phyloP scores from a whole-genome alignment of 805 yeast genomes.

The Metschnikowia vanudenii region DNA sequence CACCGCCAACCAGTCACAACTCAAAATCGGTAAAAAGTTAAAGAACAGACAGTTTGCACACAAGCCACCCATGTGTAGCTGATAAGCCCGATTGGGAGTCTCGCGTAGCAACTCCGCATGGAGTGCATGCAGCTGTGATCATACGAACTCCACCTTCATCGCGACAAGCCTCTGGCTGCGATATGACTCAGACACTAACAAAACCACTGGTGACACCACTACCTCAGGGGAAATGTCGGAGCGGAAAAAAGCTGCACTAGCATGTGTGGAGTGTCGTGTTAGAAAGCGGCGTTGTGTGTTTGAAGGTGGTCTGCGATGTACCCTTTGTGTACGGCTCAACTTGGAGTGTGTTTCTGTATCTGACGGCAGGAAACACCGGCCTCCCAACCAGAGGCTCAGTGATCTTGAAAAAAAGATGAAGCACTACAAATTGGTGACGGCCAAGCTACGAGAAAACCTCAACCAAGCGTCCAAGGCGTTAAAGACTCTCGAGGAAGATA shows the following conservation, averaged over 20 bases:
- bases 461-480: slow-evolving; percentile 1
- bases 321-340: slow-evolving; percentile 7
- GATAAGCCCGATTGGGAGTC: no score
- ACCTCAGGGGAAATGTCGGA: no score
- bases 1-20: no score
- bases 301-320: slow-evolving; percentile 5
- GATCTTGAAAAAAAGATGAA: slow-evolving; percentile 8
- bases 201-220: no score
- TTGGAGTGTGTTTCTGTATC: slow-evolving; percentile 8
- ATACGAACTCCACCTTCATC: no score
- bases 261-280: slow-evolving; percentile 15
- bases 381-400: slow-evolving; percentile 5
- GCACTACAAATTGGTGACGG: slow-evolving; percentile 4
- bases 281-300: slow-evolving; percentile 10
- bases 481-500: slow-evolving; percentile 2
- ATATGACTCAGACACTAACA: background rate
- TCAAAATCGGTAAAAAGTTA: no score
- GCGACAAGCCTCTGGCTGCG: no score
- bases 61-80: no score
- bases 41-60: no score
- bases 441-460: slow-evolving; percentile 1
- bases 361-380: slow-evolving; percentile 16
- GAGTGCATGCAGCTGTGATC: no score
- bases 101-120: no score
- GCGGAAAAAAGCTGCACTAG: slow-evolving; percentile 10